These are phyloP conservation scores for Blastobotrys petasosporus DNA, from an alignment of 1,139 yeast genomes.

Conservation along the genomic window DNA sequence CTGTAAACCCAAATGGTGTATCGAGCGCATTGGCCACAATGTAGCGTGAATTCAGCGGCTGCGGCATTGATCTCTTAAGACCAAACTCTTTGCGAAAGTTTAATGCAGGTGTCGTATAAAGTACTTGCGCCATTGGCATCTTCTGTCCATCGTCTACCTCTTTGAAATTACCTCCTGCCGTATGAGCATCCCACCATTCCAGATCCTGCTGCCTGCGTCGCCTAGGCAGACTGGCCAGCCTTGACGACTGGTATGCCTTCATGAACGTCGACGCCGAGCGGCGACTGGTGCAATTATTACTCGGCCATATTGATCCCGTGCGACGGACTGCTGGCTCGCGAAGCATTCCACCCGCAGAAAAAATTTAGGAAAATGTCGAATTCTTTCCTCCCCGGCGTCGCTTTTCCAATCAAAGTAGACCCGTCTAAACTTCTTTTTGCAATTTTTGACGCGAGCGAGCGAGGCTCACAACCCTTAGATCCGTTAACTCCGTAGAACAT, in stretches of 20 bases:
- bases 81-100: constrained; percentile 50
- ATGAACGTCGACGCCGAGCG: constrained; percentile 3
- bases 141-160: not conserved
- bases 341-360: no score
- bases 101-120: constrained; percentile 46
- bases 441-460: no score
- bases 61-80: constrained; percentile 46
- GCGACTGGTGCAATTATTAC: constrained; percentile 2
- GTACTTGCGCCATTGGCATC: constrained; percentile 34
- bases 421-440: no score
- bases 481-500: no score
- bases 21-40: constrained; percentile 44
- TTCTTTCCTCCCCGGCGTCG: no score
- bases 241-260: constrained; percentile 8
- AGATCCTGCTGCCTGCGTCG: not conserved
- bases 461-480: no score
- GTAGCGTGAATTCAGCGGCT: constrained; percentile 39
- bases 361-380: no score
- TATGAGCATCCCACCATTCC: not conserved
- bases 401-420: no score
- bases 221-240: constrained; percentile 12
- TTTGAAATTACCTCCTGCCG: not conserved
- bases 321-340: no score
- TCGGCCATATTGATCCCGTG: no score
- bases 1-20: constrained; percentile 43